Conservation (phyloP, 2,329 filamentous ascomycete genomes). For the Elsinoe batatas region DNA sequence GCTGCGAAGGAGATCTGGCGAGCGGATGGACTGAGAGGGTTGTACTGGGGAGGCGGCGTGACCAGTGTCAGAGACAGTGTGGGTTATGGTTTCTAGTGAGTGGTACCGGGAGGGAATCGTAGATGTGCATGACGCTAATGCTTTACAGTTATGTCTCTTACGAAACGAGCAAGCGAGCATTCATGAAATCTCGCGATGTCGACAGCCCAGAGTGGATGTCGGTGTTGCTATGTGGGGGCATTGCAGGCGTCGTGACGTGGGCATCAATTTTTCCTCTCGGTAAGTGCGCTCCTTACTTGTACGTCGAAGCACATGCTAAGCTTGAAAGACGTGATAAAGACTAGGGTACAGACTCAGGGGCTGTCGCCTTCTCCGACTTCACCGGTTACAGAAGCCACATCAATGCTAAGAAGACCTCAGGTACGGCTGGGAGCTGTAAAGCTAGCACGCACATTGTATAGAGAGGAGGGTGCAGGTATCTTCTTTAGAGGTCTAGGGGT, state of each 20-base stretch:
- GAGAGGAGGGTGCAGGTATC: conserved; percentile 58
- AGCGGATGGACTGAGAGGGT: conserved; percentile 47
- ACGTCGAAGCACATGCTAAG: neutral
- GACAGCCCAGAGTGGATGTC: conserved; percentile 17
- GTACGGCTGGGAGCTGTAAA: conserved; percentile 46
- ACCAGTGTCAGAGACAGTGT: conserved; percentile 77
- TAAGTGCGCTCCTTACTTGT: conserved; percentile 13
- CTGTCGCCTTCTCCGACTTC: neutral
- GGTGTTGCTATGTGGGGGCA: conserved; percentile 65
- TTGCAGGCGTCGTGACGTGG: conserved; percentile 85
- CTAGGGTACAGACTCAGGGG: conserved; percentile 70
- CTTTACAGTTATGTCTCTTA: conserved; percentile 70
- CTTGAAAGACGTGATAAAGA: conserved; percentile 72
- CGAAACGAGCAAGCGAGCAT: conserved; percentile 57
- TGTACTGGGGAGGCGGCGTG: conserved; percentile 73
- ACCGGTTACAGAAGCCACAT: neutral
- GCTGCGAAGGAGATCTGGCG: conserved; percentile 26
- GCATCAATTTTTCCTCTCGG: conserved; percentile 73
- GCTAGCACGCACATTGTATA: conserved; percentile 58
- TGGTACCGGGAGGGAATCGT: conserved; percentile 5
- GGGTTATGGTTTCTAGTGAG: conserved; percentile 89
- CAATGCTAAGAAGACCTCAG: conserved; percentile 9
- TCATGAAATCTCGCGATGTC: conserved; percentile 28
- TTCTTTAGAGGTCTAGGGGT: conserved; percentile 76
- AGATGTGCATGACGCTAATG: conserved; percentile 1